These are phyloP conservation scores for Microascus cirrosus DNA, from an alignment of 2,329 filamentous ascomycete genomes.

Conservation along the genomic window DNA sequence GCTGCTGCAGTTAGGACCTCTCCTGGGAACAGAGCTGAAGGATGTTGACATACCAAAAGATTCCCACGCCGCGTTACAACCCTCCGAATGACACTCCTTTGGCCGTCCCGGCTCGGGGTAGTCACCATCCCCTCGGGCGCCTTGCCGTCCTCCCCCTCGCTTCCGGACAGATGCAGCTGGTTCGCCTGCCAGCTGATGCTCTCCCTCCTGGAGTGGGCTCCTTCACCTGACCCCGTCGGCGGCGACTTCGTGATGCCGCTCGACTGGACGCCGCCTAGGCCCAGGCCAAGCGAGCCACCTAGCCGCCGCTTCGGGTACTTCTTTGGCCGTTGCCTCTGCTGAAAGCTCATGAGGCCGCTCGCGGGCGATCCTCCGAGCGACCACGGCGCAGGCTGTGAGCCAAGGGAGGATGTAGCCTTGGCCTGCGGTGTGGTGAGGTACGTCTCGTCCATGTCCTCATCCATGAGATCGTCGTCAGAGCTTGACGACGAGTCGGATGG, in stretches of 20 bases:
- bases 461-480: conserved; percentile 59
- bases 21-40: neutral
- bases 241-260: conserved; percentile 57
- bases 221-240: conserved; percentile 33
- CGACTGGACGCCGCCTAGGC: conserved; percentile 27
- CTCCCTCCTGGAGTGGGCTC: conserved; percentile 56
- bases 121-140: conserved; percentile 29
- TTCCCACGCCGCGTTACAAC: conserved; percentile 82
- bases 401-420: neutral
- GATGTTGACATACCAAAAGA: conserved; percentile 54
- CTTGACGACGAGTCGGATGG: conserved; percentile 69
- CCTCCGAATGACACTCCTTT: conserved; percentile 68
- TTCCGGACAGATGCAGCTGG: conserved; percentile 71
- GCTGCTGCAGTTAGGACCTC: conserved; percentile 40
- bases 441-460: conserved; percentile 67
- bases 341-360: conserved; percentile 67
- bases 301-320: conserved; percentile 50
- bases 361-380: conserved; percentile 34
- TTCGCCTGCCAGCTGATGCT: conserved; percentile 87
- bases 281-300: conserved; percentile 35
- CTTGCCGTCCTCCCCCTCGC: conserved; percentile 48
- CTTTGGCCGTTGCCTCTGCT: conserved; percentile 63
- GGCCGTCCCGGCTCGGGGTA: conserved; percentile 38
- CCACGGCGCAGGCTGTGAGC: conserved; percentile 43
- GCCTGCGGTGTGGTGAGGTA: conserved; percentile 72